Evolutionary conservation across 768 basidiomycete species (phyloP), one percentile per base, ranked within the genome.

Genomic region (Hirschioporus abietinus): DNA sequence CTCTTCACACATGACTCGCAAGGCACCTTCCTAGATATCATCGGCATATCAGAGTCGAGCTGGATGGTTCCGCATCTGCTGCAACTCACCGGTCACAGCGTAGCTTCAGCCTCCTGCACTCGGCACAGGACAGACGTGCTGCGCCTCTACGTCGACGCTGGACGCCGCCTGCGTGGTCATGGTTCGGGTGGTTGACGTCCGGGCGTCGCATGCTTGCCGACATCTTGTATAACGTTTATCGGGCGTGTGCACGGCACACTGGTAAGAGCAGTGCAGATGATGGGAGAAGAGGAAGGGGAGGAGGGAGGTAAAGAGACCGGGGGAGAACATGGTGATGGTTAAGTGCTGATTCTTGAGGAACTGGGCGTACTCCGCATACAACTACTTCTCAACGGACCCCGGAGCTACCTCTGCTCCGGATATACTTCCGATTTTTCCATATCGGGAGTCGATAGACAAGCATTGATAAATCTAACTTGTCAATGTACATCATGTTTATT

Each of bases 1-100:
- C 89, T 83, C 76, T 93, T 93, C 24, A 92, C 84, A 71, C 91
- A 93, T 0, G 90, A 91, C 69, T 88, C 84, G 71, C 91, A 93
- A 10, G 91, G 91, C 70, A 61, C 60, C 30, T 61, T 61, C 60
- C 60, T 61, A 34, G 17, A 61, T 17, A 24, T 61, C 3, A 34
- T 12, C 60, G 17, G 60, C 60, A 15, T 15, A 10, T 61, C 60
- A 61, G 60, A n/a, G 60, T 4, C 17, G 23, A 20, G 5, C 12
- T 15, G 60, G 9, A 61, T 17, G 9, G 18, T 12, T 61, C 18
- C 15, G 17, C 5, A 15, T 17, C 23, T 12, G 5, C 25, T 18
- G 15, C 30, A 4, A 92, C 81, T 30, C 82, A 82, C 71, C 91
- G 84, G 80, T 93, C 91, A 76, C 91, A 93, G 23, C 87, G 82